A percentile compares a stretch with the other conserved stretches of the same genome.
Evolutionary conservation across 106 monocot species (phyloP).

Genomic region (Phalaenopsis aphrodite): DNA sequence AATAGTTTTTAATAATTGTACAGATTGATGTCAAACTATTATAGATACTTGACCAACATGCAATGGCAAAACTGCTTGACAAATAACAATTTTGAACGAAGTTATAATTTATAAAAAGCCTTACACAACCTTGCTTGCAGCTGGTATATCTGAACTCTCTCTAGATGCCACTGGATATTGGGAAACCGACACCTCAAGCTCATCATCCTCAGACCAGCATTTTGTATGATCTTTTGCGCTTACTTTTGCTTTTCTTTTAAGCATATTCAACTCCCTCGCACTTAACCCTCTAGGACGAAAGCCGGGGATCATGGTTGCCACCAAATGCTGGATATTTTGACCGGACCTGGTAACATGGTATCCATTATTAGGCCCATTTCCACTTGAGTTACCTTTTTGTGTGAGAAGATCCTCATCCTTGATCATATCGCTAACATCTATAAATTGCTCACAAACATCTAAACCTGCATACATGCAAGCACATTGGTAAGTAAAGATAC

Average conservation of each 20-base stretch:
- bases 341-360: conserved; percentile 40
- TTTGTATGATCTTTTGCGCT: conserved; percentile 85
- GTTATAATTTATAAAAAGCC: background rate
- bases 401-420: conserved; percentile 90
- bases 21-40: background rate
- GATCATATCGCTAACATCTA: conserved; percentile 93
- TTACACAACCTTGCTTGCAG: conserved; percentile 5
- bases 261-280: conserved; percentile 79
- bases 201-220: conserved; percentile 70
- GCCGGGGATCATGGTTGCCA: conserved; percentile 81
- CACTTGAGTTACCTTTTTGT: conserved; percentile 37
- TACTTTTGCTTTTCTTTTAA: conserved; percentile 88
- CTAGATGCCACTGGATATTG: conserved; percentile 25
- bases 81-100: background rate
- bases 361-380: conserved; percentile 41
- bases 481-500: background rate
- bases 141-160: conserved; percentile 7
- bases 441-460: conserved; percentile 97
- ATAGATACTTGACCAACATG: background rate
- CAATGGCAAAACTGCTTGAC: background rate
- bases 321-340: conserved; percentile 80
- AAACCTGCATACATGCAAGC: conserved; percentile 50
- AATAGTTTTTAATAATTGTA: too few species aligned
- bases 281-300: conserved; percentile 69
- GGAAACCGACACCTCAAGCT: conserved; percentile 25